phyloP scores from a whole-genome alignment of 352 stramenopile genomes.

The Pythium dissotocum region DNA sequence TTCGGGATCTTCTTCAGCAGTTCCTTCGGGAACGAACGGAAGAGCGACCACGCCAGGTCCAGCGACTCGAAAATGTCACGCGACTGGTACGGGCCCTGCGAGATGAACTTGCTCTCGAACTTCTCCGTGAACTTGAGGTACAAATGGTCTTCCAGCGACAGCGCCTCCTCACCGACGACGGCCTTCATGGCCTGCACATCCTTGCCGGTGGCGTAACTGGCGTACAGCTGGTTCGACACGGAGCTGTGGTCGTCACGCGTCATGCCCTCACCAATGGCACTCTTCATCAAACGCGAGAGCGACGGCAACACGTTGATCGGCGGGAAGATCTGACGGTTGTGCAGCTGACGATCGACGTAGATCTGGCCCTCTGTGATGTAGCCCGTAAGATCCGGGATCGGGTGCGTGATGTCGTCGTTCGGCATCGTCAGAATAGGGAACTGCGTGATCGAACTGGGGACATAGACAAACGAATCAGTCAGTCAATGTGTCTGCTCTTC shows the following conservation, averaged over 20 bases:
- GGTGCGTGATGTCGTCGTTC: conserved; percentile 99
- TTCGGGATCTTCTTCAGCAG: conserved; percentile 99
- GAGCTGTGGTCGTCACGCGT: conserved; percentile 97
- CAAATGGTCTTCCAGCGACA: conserved; percentile 98
- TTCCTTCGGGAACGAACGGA: conserved; percentile 98
- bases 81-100: conserved; percentile 96
- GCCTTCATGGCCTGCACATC: conserved; percentile 99
- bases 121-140: conserved; percentile 99
- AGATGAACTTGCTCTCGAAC: conserved; percentile 99
- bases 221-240: conserved; percentile 98
- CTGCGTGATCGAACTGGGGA: conserved; percentile 95
- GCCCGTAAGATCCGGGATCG: conserved; percentile 99
- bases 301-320: conserved; percentile 99
- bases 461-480: not conserved
- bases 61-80: conserved; percentile 98
- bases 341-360: conserved; percentile 97
- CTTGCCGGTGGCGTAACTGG: conserved; percentile 91
- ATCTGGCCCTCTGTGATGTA: conserved; percentile 99
- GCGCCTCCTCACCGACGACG: conserved; percentile 98
- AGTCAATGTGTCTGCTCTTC: not conserved
- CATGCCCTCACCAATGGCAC: conserved; percentile 99
- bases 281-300: conserved; percentile 99
- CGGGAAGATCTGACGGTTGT: conserved; percentile 99
- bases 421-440: conserved; percentile 99
- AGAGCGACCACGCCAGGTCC: conserved; percentile 98